Base-by-base conservation (phyloP, 1,284 basidiomycete genomes). In the Tylopilus sp. region DNA sequence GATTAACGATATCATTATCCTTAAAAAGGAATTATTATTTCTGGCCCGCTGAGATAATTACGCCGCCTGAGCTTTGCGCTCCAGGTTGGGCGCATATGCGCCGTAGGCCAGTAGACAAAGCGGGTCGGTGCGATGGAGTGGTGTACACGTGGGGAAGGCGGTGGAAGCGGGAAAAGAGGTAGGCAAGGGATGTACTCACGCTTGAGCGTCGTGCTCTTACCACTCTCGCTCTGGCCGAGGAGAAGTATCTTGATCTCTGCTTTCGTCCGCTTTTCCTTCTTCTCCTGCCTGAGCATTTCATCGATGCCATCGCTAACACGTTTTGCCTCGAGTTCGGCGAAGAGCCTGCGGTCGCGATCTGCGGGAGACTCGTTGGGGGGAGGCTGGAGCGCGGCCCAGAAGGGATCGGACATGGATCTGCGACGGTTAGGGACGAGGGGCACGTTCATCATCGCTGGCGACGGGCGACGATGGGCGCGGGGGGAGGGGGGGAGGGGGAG, bases 171-270 rank as follows among this genome's bases (percentile, higher is more conserved):
- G 45, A 44, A 55, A 40, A 33, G 31, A 46, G 44, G n/a, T 14
- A 21, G 50, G 51, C 52, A 44, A 9, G 42, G 49, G 29, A 54
- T 39, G 51, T 43, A 85, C 87, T 80, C 72, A 89, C 86, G 85
- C 71, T 89, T 89, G 57, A 89, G 73, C 6, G 86, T 88, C 12
- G 86, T 89, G 62, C 82, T 87, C 73, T 89, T 90, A 34, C 85
- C 84, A 58, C 82, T 85, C 73, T 89, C 87, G 58, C 84, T 87
- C 74, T 90, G 87, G 51, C 88, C 88, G 30, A 91, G 78, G 48
- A 91, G 74, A 46, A 91, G 73, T 42, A 91, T 78, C 63, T 84
- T 85, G 65, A 90, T 77, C 59, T 82, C 79, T 47, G 75, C 70
- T 58, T 78, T 81, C 47, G 70, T 68, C 64, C 77, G 80, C 70